These are phyloP conservation scores for Yamadazyma takamatsuzukensis DNA, from an alignment of 805 yeast genomes.

Conservation along the genomic window DNA sequence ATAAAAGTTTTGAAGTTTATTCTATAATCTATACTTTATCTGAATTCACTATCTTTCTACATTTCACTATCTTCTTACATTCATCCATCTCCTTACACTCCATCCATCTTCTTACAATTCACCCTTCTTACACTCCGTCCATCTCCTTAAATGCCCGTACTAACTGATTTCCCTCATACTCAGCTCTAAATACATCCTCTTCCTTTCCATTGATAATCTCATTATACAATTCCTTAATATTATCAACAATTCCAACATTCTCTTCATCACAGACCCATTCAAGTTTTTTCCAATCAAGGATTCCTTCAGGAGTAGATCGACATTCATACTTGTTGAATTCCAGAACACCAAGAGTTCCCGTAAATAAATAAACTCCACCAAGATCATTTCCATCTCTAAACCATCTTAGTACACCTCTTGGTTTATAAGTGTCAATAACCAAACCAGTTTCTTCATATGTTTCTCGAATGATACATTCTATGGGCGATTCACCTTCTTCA, in stretches of 20 bases:
- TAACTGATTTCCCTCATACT: constrained; percentile 14
- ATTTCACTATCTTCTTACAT: too few species aligned
- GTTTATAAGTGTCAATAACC: constrained; percentile 19
- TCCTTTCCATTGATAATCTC: constrained; percentile 23
- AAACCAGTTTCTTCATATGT: constrained; percentile 41
- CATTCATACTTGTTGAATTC: constrained; percentile 18
- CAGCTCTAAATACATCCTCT: constrained; percentile 20
- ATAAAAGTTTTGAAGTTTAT: too few species aligned
- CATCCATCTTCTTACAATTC: too few species aligned
- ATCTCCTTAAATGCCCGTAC: constrained; percentile 4
- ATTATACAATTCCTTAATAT: constrained; percentile 21
- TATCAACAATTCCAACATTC: constrained; percentile 40
- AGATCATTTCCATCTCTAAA: constrained; percentile 17
- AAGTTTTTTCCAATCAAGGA: constrained; percentile 38
- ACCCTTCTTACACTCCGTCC: too few species aligned
- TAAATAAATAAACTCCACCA: constrained; percentile 39
- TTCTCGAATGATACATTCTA: constrained; percentile 39
- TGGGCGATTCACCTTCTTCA: constrained; percentile 30
- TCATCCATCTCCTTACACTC: too few species aligned
- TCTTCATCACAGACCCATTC: constrained; percentile 34
- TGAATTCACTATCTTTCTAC: too few species aligned
- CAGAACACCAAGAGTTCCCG: constrained; percentile 28
- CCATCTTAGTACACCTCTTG: constrained; percentile 38
- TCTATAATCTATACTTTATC: too few species aligned
- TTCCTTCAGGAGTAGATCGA: constrained; percentile 33